Percentiles rank a stretch among this genome's conserved stretches.
Evolutionary conservation across 371 early-diverging fungal genomes (phyloP).

Genomic region (Mortierella sp.): DNA sequence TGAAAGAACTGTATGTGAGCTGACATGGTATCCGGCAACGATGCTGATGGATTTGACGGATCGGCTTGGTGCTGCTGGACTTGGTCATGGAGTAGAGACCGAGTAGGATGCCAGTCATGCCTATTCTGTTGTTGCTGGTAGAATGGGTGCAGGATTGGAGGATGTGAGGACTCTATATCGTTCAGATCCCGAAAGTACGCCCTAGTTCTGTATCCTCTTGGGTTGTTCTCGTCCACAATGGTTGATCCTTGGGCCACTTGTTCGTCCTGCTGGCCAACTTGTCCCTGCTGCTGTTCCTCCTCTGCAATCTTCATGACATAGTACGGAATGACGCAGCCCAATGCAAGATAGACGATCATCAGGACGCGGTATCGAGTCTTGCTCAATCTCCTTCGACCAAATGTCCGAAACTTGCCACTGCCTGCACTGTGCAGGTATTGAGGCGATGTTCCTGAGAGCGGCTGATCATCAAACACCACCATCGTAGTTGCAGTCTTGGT

Average conservation of each 20-base stretch:
- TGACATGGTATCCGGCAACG: neutral
- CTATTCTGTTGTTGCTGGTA: neutral
- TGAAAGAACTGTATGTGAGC: neutral
- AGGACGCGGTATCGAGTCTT: slow-evolving; percentile 29
- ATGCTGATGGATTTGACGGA: neutral
- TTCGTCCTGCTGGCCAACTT: slow-evolving; percentile 3
- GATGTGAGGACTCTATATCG: neutral
- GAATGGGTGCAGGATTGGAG: neutral
- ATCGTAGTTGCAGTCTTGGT: slow-evolving; percentile 2
- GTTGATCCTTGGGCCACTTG: neutral
- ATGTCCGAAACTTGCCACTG: slow-evolving; percentile 15
- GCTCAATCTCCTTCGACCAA: slow-evolving; percentile 27
- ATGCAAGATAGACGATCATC: slow-evolving; percentile 22
- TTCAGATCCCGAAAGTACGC: slow-evolving; percentile 36
- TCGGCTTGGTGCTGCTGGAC: neutral
- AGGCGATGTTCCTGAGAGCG: slow-evolving; percentile 21
- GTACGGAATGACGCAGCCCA: slow-evolving; percentile 49
- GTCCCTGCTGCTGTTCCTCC: slow-evolving; percentile 18
- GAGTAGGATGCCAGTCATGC: neutral
- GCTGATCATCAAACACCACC: slow-evolving; percentile 17
- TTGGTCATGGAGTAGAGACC: neutral
- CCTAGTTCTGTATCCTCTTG: slow-evolving; percentile 21
- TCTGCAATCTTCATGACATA: slow-evolving; percentile 45
- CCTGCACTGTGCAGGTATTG: slow-evolving; percentile 3
- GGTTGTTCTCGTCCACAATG: neutral